Percentiles rank a stretch among this genome's conserved stretches.
Evolutionary conservation across 352 stramenopile species (phyloP).

Genomic region (Phytophthora crassamura): DNA sequence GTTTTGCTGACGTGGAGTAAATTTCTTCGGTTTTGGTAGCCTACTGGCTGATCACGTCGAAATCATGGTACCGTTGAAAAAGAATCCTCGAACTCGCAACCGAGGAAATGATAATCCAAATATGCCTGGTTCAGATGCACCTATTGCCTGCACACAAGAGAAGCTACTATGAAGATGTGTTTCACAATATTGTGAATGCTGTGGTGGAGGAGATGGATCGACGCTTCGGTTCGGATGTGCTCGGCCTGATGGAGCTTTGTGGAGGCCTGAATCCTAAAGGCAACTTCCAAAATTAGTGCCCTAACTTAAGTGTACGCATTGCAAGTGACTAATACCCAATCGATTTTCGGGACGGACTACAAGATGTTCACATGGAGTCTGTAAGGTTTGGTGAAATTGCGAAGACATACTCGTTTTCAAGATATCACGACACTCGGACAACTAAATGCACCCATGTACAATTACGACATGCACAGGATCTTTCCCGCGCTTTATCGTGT

Average conservation of each 20-base stretch:
- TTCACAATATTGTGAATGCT: too few relatives aligned
- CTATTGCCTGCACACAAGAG: neutral
- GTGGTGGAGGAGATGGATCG: too few relatives aligned
- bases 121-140: neutral
- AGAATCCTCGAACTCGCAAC: neutral
- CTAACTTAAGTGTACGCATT: too few relatives aligned
- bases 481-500: constrained; percentile 1
- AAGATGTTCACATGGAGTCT: too few relatives aligned
- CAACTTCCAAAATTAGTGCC: too few relatives aligned
- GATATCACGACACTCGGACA: neutral
- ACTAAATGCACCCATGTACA: constrained; percentile 1
- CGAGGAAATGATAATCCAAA: neutral
- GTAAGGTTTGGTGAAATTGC: neutral
- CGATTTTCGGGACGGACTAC: too few relatives aligned
- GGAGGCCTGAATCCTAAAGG: too few relatives aligned
- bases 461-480: neutral
- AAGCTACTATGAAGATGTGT: neutral
- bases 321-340: too few relatives aligned
- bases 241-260: too few relatives aligned
- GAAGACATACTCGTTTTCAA: neutral
- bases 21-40: neutral
- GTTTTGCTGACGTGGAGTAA: neutral
- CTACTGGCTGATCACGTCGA: too few relatives aligned
- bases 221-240: too few relatives aligned
- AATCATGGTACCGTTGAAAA: neutral